A percentile compares a stretch with the other conserved stretches of the same genome.
phyloP scores from a whole-genome alignment of 371 early-diverging fungal genomes.

The Capillidium rhysosporum region DNA sequence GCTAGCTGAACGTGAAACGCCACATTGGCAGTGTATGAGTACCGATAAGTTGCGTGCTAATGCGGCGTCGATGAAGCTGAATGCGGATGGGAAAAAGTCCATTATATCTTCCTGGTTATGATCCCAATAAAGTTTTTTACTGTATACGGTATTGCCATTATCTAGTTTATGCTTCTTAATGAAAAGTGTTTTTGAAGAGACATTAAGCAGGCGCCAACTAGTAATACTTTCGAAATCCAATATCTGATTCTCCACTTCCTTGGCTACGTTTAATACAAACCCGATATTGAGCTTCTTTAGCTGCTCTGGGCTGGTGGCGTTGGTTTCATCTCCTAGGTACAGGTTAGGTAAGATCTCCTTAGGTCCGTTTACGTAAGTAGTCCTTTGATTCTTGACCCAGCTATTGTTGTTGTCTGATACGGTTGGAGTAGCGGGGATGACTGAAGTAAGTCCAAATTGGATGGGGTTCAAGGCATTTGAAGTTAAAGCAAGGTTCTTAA shows the following conservation, averaged over 20 bases:
- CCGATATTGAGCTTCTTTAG: constrained; percentile 24
- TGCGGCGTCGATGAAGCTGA: constrained; percentile 50
- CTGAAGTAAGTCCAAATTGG: no score
- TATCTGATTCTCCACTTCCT: constrained; percentile 33
- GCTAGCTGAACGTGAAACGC: constrained; percentile 73
- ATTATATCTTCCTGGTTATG: constrained; percentile 51
- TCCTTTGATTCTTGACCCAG: constrained; percentile 1
- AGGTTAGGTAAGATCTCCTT: constrained; percentile 38
- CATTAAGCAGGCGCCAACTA: not conserved
- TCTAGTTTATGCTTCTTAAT: not conserved
- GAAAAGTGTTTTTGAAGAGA: not conserved
- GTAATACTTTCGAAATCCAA: not conserved
- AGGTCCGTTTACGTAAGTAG: constrained; percentile 22
- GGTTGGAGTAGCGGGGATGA: no score
- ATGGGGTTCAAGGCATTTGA: no score
- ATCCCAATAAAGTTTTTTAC: constrained; percentile 51
- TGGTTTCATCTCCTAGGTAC: constrained; percentile 46
- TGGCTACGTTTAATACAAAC: constrained; percentile 56
- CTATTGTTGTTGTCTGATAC: not conserved
- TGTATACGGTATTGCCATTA: constrained; percentile 14
- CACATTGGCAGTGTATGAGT: constrained; percentile 75
- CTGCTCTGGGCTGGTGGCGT: constrained; percentile 21
- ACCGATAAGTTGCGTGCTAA: constrained; percentile 29
- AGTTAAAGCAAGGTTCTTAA: no score
- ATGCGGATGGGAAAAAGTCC: constrained; percentile 33